Base-by-base conservation (phyloP, 805 yeast genomes). In the Candida endomychidarum region DNA sequence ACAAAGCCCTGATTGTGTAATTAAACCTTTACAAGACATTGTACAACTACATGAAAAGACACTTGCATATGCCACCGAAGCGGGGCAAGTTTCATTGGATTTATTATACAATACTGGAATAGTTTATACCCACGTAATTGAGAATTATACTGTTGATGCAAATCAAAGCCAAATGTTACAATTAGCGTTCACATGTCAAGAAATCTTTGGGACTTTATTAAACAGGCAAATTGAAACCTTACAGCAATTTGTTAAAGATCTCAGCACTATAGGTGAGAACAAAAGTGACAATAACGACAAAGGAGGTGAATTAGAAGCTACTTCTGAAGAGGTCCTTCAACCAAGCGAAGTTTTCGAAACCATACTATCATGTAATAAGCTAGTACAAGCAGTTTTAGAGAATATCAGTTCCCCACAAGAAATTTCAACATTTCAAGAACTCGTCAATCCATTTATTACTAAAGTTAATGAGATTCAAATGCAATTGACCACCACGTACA, bases 61-160 rank as follows among this genome's bases (percentile, higher is more conserved):
- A 0, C 44, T 72, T 17, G 39, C 37, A 0, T 20, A 46, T 10
- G 49, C 52, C 4, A 18, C 30, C 2, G 25, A 40, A 3, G 30
- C 29, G 7, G 38, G 26, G 3, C 37, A 23, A 2, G 43, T 51
- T 4, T 65, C 72, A 3, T 54, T 63, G 56, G 82, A 77, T 48
- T 57, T 77, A 34, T 54, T 67, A 21, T 75, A 61, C 53, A 77
- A 77, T 46, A 55, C 70, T 8, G 76, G 70, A 0, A 50, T 76
- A 31, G 75, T 70, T 6, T 73, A 73, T 46, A 65, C 68, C 21
- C 80, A 76, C 45, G 61, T 62, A 8, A 54, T 75, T 26, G 81
- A 77, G 38, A 36, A 45, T 10, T 26, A 15, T 11, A 34, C 24
- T 32, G 11, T n/a, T 12, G 28, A 10, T 33, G 15, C 11, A 33